Conservation (phyloP, 495 filamentous ascomycete species). For the Xylaria castorea region DNA sequence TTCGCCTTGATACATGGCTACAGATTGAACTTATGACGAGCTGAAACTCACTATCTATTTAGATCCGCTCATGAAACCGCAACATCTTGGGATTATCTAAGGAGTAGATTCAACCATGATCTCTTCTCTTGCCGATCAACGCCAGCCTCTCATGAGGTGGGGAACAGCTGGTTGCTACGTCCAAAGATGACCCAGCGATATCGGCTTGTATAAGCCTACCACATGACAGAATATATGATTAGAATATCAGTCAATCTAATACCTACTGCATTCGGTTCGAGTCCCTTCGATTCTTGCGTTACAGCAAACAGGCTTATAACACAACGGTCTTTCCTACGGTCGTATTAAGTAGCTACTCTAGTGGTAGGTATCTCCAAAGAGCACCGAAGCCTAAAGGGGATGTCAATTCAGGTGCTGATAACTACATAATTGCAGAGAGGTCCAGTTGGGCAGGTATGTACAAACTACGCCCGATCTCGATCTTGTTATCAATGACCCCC, state of each 20-base stretch:
- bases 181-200: background rate
- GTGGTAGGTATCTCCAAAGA: background rate
- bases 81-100: background rate
- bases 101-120: background rate
- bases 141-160: background rate
- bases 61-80: background rate
- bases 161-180: background rate
- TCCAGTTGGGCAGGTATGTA: background rate
- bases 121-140: background rate
- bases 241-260: background rate
- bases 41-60: background rate
- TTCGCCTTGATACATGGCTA: background rate
- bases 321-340: background rate
- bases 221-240: background rate
- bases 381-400: background rate
- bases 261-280: background rate
- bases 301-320: background rate
- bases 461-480: no score
- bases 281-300: background rate
- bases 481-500: slow-evolving; percentile 16
- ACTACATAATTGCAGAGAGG: background rate
- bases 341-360: background rate
- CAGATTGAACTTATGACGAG: background rate
- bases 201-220: background rate
- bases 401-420: background rate